These are phyloP conservation scores for Paracamarosporium sp. DNA, from an alignment of 2,329 filamentous ascomycete species.

Conservation along the genomic window DNA sequence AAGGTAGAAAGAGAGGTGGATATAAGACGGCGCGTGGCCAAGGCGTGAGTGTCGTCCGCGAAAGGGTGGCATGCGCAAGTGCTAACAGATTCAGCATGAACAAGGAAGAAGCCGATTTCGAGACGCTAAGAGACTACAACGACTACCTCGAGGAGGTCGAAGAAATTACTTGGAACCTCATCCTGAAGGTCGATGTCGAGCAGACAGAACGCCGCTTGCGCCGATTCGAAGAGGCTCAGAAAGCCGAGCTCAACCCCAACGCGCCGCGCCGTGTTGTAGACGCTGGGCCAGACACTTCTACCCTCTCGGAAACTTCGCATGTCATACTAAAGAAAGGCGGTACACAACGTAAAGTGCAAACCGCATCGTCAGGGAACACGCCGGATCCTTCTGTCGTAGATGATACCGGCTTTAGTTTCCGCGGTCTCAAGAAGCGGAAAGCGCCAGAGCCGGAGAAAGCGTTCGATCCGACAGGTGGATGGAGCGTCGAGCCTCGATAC, in stretches of 20 bases:
- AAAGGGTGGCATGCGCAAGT: not conserved
- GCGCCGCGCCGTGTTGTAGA: slow-evolving; percentile 42
- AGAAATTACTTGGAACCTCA: slow-evolving; percentile 85
- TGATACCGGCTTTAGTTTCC: slow-evolving; percentile 65
- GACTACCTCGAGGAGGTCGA: slow-evolving; percentile 95
- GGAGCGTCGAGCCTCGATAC: slow-evolving; percentile 69
- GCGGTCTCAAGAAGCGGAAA: slow-evolving; percentile 74
- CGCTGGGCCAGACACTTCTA: slow-evolving; percentile 23
- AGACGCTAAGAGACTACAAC: slow-evolving; percentile 82
- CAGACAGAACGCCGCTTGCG: slow-evolving; percentile 66
- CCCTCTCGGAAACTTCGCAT: slow-evolving; percentile 22
- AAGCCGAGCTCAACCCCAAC: slow-evolving; percentile 56
- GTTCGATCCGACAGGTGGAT: slow-evolving; percentile 87
- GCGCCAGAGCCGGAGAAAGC: slow-evolving; percentile 71
- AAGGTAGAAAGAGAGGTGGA: slow-evolving; percentile 91
- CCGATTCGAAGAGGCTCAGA: slow-evolving; percentile 77
- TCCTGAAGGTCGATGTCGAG: slow-evolving; percentile 73
- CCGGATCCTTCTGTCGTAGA: slow-evolving; percentile 25
- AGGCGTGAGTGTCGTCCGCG: slow-evolving; percentile 49
- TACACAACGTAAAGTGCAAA: slow-evolving; percentile 60
- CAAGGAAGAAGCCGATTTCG: slow-evolving; percentile 88
- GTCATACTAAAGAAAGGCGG: slow-evolving; percentile 70
- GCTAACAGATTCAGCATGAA: slow-evolving; percentile 70
- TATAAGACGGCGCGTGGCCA: slow-evolving; percentile 78
- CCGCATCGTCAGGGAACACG: slow-evolving; percentile 14